Evolutionary conservation across 331 rosid species (phyloP).

Genomic region (Rhamnella rubrinervis): DNA sequence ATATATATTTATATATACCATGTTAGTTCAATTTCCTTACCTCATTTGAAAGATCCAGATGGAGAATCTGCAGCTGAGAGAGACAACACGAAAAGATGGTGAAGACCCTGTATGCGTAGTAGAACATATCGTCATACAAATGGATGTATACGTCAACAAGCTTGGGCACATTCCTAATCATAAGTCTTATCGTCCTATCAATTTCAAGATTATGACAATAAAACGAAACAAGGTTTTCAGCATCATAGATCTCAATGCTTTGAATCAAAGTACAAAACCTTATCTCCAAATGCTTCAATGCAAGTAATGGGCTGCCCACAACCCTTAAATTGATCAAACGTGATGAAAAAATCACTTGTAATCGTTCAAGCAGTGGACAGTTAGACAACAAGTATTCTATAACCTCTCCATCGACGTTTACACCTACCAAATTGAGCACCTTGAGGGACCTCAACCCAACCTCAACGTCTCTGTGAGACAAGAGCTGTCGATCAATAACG

Average conservation of each 20-base stretch:
- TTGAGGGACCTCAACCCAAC: slow-evolving; percentile 3
- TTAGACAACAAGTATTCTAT: not conserved
- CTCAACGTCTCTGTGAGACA: not conserved
- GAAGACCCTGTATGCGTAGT: not conserved
- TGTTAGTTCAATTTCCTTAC: not conserved
- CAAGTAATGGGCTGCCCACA: not conserved
- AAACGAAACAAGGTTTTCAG: not conserved
- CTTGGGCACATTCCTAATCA: not conserved
- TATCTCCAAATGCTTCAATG: slow-evolving; percentile 3
- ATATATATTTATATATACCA: too few species aligned
- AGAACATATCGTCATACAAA: not conserved
- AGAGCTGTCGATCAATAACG: not conserved
- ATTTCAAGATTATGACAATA: not conserved
- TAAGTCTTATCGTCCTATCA: not conserved
- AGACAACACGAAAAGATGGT: not conserved
- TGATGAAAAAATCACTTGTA: not conserved
- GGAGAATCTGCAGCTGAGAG: not conserved
- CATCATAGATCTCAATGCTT: not conserved
- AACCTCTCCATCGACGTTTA: slow-evolving; percentile 2
- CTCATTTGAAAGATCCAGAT: not conserved
- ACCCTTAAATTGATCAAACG: not conserved
- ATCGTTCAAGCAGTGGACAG: not conserved
- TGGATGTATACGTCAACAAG: not conserved
- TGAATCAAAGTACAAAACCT: not conserved
- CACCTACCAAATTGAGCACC: not conserved